A percentile compares a stretch with the other conserved stretches of the same genome.
Conservation (phyloP, 2,329 filamentous ascomycete species). For the Fusarium palustre region DNA sequence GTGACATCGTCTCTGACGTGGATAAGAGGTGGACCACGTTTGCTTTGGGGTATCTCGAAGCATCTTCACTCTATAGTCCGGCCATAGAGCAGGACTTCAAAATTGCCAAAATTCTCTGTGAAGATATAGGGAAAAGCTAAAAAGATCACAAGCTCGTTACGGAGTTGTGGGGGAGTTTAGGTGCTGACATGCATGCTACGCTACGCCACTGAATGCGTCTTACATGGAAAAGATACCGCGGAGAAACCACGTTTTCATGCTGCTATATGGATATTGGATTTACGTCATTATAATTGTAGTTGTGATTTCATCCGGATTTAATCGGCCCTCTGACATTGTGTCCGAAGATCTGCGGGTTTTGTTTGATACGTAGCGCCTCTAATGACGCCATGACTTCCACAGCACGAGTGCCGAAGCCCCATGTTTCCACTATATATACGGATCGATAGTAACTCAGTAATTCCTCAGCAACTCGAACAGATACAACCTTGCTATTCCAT, state of each 20-base stretch:
- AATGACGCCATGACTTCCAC: conserved; percentile 1
- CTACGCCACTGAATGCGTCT: background rate
- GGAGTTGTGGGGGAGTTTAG: background rate
- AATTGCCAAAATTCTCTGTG: conserved; percentile 27
- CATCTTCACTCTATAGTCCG: background rate
- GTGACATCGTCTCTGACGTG: conserved; percentile 20
- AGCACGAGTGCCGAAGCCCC: background rate
- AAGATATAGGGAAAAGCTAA: conserved; percentile 27
- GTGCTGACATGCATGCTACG: background rate
- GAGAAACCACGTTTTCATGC: background rate
- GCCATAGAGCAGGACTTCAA: conserved; percentile 32
- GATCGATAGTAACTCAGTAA: background rate
- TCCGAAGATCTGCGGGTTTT: background rate
- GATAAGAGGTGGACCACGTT: conserved; percentile 26
- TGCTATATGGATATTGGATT: background rate
- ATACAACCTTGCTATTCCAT: fast-evolving
- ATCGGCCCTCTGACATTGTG: background rate
- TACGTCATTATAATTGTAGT: background rate
- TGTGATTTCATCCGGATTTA: background rate
- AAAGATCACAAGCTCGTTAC: background rate
- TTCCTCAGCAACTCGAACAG: fast-evolving
- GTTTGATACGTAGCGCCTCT: background rate
- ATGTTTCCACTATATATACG: background rate
- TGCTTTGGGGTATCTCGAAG: conserved; percentile 16
- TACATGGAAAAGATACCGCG: no score